Percentiles rank a stretch among this genome's conserved stretches.
Evolutionary conservation across 1,139 yeast species (phyloP).

Genomic region (Suhomyces kunorum): DNA sequence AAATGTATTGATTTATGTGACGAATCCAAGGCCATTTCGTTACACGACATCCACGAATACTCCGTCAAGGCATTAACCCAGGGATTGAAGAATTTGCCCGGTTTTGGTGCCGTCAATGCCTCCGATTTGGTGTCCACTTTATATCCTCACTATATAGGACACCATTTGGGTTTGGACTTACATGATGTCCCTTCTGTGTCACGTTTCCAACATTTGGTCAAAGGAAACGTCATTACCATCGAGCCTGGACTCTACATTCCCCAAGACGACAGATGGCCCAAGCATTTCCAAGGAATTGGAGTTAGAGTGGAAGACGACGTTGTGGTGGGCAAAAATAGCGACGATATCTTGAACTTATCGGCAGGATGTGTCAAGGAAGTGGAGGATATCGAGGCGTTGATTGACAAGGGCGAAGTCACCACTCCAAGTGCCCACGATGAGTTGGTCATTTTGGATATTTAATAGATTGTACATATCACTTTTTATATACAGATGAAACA

Average conservation of each 20-base stretch:
- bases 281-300: slow-evolving; percentile 83
- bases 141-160: slow-evolving; percentile 96
- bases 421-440: slow-evolving; percentile 54
- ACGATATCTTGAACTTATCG: slow-evolving; percentile 60
- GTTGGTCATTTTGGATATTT: slow-evolving; percentile 43
- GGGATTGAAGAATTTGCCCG: slow-evolving; percentile 69
- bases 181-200: slow-evolving; percentile 76
- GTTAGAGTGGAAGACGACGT: slow-evolving; percentile 93
- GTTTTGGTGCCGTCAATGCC: slow-evolving; percentile 54
- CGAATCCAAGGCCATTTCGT: slow-evolving; percentile 49
- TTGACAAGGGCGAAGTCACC: slow-evolving; percentile 52
- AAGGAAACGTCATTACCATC: slow-evolving; percentile 81
- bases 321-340: slow-evolving; percentile 63
- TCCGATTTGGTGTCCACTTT: slow-evolving; percentile 56
- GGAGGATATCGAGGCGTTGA: slow-evolving; percentile 69
- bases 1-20: slow-evolving; percentile 71
- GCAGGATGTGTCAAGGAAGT: slow-evolving; percentile 85
- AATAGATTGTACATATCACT: slow-evolving; percentile 13
- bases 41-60: slow-evolving; percentile 75
- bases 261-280: slow-evolving; percentile 64
- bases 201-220: slow-evolving; percentile 48
- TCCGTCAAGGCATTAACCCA: slow-evolving; percentile 59
- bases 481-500: slow-evolving; percentile 9
- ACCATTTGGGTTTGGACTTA: slow-evolving; percentile 89
- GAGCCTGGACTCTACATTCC: slow-evolving; percentile 97